Percentiles rank a stretch among this genome's conserved stretches.
phyloP scores from a whole-genome alignment of 2,329 filamentous ascomycete species.

The Pseudogymnoascus sp. region DNA sequence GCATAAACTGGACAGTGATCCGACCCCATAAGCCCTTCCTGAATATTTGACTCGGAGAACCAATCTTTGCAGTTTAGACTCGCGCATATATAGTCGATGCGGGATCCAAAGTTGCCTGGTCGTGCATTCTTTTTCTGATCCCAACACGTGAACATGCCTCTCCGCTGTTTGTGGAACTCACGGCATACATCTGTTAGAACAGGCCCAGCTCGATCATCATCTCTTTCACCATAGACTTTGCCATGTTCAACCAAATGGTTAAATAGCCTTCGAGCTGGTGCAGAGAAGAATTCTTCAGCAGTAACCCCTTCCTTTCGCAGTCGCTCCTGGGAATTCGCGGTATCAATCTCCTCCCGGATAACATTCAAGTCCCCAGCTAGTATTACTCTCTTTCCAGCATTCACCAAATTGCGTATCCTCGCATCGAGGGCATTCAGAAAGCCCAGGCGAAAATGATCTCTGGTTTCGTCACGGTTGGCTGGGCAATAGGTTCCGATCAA shows the following conservation, averaged over 20 bases:
- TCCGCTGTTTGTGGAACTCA: constrained; percentile 68
- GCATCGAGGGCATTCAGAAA: constrained; percentile 77
- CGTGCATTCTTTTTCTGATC: constrained; percentile 90
- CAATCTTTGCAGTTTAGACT: constrained; percentile 70
- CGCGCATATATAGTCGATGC: constrained; percentile 91
- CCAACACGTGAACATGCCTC: constrained; percentile 97
- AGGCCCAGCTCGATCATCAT: constrained; percentile 61
- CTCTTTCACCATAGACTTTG: constrained; percentile 56
- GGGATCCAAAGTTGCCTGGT: constrained; percentile 85
- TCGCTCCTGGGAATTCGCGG: constrained; percentile 63
- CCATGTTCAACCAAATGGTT: constrained; percentile 78
- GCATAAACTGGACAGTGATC: constrained; percentile 95
- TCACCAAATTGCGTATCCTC: constrained; percentile 74
- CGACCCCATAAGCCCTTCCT: constrained; percentile 87
- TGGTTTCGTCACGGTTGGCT: constrained; percentile 75
- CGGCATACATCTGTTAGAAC: constrained; percentile 80
- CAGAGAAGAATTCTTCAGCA: constrained; percentile 63
- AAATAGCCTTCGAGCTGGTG: constrained; percentile 67
- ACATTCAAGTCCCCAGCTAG: constrained; percentile 88
- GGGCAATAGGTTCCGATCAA: constrained; percentile 89
- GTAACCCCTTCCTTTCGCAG: constrained; percentile 64
- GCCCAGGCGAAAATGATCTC: constrained; percentile 72
- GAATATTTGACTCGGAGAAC: constrained; percentile 77
- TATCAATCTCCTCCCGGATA: constrained; percentile 55
- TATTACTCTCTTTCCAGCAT: constrained; percentile 75